phyloP scores from a whole-genome alignment of 345 rosid genomes.

The Turnera subulata region DNA sequence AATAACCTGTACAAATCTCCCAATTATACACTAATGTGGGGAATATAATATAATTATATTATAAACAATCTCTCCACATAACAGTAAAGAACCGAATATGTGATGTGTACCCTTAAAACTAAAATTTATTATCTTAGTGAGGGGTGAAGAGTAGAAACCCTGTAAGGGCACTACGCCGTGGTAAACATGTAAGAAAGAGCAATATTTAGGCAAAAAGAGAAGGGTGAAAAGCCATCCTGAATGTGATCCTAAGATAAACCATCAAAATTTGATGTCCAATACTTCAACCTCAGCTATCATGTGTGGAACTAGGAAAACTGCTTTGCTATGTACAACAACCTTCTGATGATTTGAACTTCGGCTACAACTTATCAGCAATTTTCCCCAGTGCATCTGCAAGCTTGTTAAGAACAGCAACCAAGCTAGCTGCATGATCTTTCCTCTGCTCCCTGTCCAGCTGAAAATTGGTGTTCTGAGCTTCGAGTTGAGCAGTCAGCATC shows the following conservation, averaged over 20 bases:
- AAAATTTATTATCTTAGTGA: slow-evolving; percentile 21
- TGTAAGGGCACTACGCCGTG: slow-evolving; percentile 9
- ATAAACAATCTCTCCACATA: slow-evolving; percentile 3
- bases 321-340: slow-evolving; percentile 40
- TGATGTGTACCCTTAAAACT: slow-evolving; percentile 12
- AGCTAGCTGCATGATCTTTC: slow-evolving; percentile 57
- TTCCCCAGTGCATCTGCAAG: slow-evolving; percentile 85
- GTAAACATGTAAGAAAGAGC: slow-evolving; percentile 11
- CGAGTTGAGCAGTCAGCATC: slow-evolving; percentile 73
- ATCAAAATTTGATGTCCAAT: slow-evolving; percentile 16
- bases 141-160: slow-evolving; percentile 8
- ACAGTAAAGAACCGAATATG: slow-evolving; percentile 11
- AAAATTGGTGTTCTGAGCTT: slow-evolving; percentile 66
- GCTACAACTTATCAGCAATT: slow-evolving; percentile 84
- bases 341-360: slow-evolving; percentile 3
- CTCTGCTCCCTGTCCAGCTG: slow-evolving; percentile 82
- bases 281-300: slow-evolving; percentile 21
- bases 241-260: slow-evolving; percentile 19
- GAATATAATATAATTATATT: no score
- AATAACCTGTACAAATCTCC: no score
- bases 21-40: no score
- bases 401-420: slow-evolving; percentile 77
- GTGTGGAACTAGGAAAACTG: slow-evolving; percentile 11
- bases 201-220: background rate
- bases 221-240: slow-evolving; percentile 6